Conservation (phyloP, 73 alveolate genomes). For the Paramecium sonneborni region DNA sequence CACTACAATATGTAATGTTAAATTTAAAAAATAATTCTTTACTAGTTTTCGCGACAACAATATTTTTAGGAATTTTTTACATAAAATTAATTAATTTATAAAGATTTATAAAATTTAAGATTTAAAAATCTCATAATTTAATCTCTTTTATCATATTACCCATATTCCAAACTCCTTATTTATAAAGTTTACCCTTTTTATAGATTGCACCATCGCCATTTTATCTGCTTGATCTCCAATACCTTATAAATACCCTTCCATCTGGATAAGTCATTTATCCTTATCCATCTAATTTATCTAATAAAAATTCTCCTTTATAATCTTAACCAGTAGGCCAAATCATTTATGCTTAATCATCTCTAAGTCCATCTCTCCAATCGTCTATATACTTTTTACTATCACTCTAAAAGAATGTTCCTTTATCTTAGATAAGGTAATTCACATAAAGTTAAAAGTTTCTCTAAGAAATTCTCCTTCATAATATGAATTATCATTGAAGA, state of each 20-base stretch:
- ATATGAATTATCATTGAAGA: neutral
- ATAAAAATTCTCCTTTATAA: neutral
- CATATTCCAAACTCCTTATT: constrained; percentile 5
- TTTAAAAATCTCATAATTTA: neutral
- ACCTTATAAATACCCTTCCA: neutral
- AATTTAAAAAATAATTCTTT: neutral
- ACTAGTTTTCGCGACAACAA: neutral
- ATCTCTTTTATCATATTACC: constrained; percentile 1
- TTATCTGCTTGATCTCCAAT: constrained; percentile 12
- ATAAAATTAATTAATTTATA: constrained; percentile 4
- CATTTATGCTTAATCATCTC: neutral
- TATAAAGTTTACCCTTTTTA: neutral
- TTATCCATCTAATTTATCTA: neutral
- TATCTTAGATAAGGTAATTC: neutral
- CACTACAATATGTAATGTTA: constrained; percentile 20
- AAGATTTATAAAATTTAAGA: neutral
- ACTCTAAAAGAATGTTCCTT: neutral
- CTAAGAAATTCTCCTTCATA: constrained; percentile 68
- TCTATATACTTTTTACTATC: neutral
- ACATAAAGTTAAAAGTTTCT: neutral
- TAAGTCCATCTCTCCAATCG: neutral
- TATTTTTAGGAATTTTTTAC: constrained; percentile 20
- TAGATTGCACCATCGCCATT: constrained; percentile 6
- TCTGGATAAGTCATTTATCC: constrained; percentile 28
- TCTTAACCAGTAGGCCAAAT: constrained; percentile 36